A percentile compares a stretch with the other conserved stretches of the same genome.
Conservation (phyloP, 1,284 basidiomycete species). For the Ustilago esculenta region DNA sequence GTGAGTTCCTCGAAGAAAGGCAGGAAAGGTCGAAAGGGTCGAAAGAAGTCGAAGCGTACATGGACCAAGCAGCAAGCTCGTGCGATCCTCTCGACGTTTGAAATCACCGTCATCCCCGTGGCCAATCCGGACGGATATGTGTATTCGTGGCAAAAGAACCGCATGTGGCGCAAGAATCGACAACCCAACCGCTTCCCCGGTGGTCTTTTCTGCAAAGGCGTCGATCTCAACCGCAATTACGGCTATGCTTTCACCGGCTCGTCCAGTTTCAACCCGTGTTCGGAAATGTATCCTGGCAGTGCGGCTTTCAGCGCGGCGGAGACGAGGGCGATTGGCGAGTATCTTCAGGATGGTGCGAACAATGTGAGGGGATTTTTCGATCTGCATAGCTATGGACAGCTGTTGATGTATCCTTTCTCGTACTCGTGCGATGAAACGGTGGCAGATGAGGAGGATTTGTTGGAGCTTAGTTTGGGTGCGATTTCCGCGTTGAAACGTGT, state of each 20-base stretch:
- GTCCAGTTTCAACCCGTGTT: slow-evolving; percentile 13
- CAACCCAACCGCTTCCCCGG: slow-evolving; percentile 68
- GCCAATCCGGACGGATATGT: slow-evolving; percentile 86
- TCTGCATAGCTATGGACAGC: slow-evolving; percentile 82
- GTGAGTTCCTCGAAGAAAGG: too few species aligned
- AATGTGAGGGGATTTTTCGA: slow-evolving; percentile 76
- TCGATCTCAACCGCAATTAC: slow-evolving; percentile 80
- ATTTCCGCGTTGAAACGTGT: slow-evolving; percentile 73
- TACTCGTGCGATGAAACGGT: slow-evolving; percentile 77
- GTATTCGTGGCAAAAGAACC: slow-evolving; percentile 74
- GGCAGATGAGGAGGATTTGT: slow-evolving; percentile 81
- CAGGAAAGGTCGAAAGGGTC: slow-evolving; percentile 11
- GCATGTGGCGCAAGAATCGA: slow-evolving; percentile 86
- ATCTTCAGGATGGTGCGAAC: slow-evolving; percentile 70
- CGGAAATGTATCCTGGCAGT: slow-evolving; percentile 40
- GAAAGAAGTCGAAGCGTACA: slow-evolving; percentile 2
- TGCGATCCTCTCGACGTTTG: slow-evolving; percentile 73
- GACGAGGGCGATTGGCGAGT: slow-evolving; percentile 78
- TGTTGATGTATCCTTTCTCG: slow-evolving; percentile 76
- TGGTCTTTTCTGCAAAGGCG: slow-evolving; percentile 72
- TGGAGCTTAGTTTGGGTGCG: slow-evolving; percentile 80
- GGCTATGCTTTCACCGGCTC: slow-evolving; percentile 72
- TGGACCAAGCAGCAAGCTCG: slow-evolving; percentile 33
- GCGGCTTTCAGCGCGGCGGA: slow-evolving; percentile 75
- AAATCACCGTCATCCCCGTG: slow-evolving; percentile 80